Base-by-base conservation (phyloP, 2,329 filamentous ascomycete genomes). In the Trichoderma sp. region DNA sequence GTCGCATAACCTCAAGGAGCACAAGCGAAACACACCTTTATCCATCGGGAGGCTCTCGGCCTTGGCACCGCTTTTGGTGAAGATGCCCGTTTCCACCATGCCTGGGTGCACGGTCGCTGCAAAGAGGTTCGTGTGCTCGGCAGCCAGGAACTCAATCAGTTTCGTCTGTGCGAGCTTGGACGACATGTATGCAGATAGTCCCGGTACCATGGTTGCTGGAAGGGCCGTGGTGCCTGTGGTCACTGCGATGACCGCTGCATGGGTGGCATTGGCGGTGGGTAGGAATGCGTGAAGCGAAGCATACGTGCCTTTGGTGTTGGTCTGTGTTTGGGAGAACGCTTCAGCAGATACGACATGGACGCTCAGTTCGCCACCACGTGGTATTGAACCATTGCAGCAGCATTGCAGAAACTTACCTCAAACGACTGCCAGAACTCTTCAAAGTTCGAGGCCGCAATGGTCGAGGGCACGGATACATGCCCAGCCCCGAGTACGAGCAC, bases 121-220 rank as follows among this genome's bases (percentile, higher is more conserved):
- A 52, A 73, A 73, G 35, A 75, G 45, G 45, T 71, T 68, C 2
- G 72, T 64, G 67, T 75, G 72, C 58, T 75, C 73, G 4, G 69
- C 69, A 4, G 74, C 71, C 7, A 74, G 37, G 65, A 70, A 74
- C 67, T 75, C 74, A 17, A 71, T 67, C n/a, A 74, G 64, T 60
- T 74, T 75, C 8, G 52, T 67, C 58, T 67, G 57, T 29, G 65
- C 65, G 45, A 67, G 50, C 34, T 63, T 67, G 7, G 65, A 56
- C 25, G 65, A 34, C 50, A 56, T 67, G 65, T 63, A 67, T 0
- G 65, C 57, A 3, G 57, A 67, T 19, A 67, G 65, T 9, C 73
- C 72, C 1, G 71, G 69, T 15, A 73, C 35, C 27, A 63, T 58
- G 19, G 70, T 45, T 2, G 69, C 59, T 63, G 71, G 71, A 27